These are phyloP conservation scores for Thelonectria olida DNA, from an alignment of 2,329 filamentous ascomycete species.

Conservation along the genomic window DNA sequence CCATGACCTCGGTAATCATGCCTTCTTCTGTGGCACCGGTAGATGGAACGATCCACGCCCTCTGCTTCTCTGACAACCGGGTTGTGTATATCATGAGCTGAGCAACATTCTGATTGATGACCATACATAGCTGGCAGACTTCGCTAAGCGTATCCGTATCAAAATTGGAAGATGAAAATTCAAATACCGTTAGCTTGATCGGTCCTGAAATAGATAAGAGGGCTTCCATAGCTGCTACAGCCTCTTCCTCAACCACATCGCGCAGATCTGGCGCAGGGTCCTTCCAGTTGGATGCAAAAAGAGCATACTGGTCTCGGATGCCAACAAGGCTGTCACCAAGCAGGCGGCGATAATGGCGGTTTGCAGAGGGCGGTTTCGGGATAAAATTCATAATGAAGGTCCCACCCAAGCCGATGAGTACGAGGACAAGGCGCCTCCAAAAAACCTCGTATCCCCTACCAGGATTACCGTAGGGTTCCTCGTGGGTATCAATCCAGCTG, in stretches of 20 bases:
- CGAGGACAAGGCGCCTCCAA: slow-evolving; percentile 17
- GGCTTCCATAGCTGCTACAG: slow-evolving; percentile 3
- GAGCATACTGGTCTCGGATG: slow-evolving; percentile 16
- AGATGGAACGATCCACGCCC: slow-evolving; percentile 3
- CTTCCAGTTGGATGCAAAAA: slow-evolving; percentile 19
- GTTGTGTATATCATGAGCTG: slow-evolving; percentile 9
- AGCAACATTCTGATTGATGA: slow-evolving; percentile 13
- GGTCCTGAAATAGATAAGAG: slow-evolving; percentile 16
- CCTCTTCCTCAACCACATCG: slow-evolving; percentile 12
- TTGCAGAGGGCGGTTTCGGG: slow-evolving; percentile 21
- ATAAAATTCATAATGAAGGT: slow-evolving; percentile 14
- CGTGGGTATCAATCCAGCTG: slow-evolving; percentile 33
- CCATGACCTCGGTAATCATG: slow-evolving; percentile 18
- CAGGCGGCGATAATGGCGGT: slow-evolving; percentile 11
- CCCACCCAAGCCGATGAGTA: slow-evolving; percentile 13
- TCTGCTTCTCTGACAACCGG: not conserved
- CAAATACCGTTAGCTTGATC: slow-evolving; percentile 13
- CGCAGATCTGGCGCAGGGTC: slow-evolving; percentile 10
- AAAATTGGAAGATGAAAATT: slow-evolving; percentile 19
- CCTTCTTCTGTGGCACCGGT: not conserved
- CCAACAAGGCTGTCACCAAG: slow-evolving; percentile 16
- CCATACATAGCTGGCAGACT: slow-evolving; percentile 13
- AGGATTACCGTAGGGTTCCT: slow-evolving; percentile 24
- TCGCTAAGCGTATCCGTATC: slow-evolving; percentile 7
- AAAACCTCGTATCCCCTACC: slow-evolving; percentile 18